Base-by-base conservation (phyloP, 805 yeast species). In the Myxozyma melibiosi region DNA sequence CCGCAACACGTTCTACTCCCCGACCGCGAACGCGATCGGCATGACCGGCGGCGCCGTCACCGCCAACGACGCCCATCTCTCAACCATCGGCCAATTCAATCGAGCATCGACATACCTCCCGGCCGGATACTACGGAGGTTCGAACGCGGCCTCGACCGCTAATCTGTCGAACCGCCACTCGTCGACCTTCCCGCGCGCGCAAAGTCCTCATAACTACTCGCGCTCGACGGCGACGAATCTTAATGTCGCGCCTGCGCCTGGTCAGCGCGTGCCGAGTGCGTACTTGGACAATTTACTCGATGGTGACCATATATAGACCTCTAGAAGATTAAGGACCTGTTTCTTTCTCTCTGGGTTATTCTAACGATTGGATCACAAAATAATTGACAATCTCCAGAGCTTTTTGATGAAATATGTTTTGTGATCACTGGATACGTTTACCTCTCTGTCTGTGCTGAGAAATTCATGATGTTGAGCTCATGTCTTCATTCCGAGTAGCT, bases 1-100 rank as follows among this genome's bases (percentile, higher is more conserved):
- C 60, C 14, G 65, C 85, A 58, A 63, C 24, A 57, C 62, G 80
- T 88, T 85, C 70, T 81, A 87, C 51, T 87, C 94, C 2, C 96
- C 96, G 33, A 88, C 95, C 0, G 84, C 84, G 16, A 64, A 76
- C 73, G 64, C 71, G 75, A 61, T 61, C 49, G 62, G 61, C 6
- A 45, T 55, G 53, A 25, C 63, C 11, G 44, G 57, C 2, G 43
- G 50, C 14, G 34, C 24, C 27, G 51, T 55, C 13, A 3, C 37
- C 11, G 34, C 33, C 5, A 28, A 40, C 9, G 40, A 40, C 31
- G 43, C 45, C 7, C 46, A 55, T 39, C 24, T 34, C 0, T 34
- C 39, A 7, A n/a, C 40, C 14, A 22, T 46, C 13, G 27, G 37
- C 16, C 47, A 45, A 25, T 40, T 38, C 3, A 53, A 34, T n/a